Evolutionary conservation across 2,329 filamentous ascomycete genomes (phyloP), one percentile per base, ranked within the genome.

Genomic region (Hansfordia pulvinata): DNA sequence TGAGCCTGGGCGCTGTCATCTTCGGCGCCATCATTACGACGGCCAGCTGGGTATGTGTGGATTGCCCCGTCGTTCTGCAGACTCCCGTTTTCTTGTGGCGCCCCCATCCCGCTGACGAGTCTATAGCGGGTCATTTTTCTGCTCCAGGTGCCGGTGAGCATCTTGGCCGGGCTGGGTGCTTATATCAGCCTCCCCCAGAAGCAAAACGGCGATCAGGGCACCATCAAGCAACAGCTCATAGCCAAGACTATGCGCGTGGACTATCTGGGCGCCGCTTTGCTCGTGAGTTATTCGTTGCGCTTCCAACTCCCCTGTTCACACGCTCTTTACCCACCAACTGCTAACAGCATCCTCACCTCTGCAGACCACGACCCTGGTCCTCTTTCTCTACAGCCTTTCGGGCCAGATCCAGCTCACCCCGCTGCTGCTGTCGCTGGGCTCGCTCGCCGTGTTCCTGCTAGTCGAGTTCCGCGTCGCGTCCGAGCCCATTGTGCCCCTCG

Each of bases 401-500:
- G 67, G 70, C 1, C 62, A 62, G 8, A 65, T 90, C 21, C 60
- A 71, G 10, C 44, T 60, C 11, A 44, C 64, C 1, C 70, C 74
- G 1, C 62, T 92, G 17, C 33, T 71, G 12, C 43, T 77, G 5
- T 81, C 78, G 0, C 28, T 69, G 10, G 30, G 50, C 17, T 40
- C 56, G 2, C 53, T 74, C 3, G 30, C 62, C 4, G 42, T 69
- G 3, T 74, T 84, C 35, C 44, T 73, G 2, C 28, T 69, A 5
- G 67, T 76, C 33, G 83, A 92, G 47, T 60, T 67, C 28, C 64
- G 60, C 29, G 49, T 76, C 20, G 68, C 76, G 4, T 40, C 51
- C 2, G 76, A 85, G 20, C 83, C 84, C 4, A 72, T 92, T 43
- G 76, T 92, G 26, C 82, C 83, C 2, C 54, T 86, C 25, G 50